Evolutionary conservation across 2,329 filamentous ascomycete genomes (phyloP).

Genomic region (Trichoderma brevicompactum): DNA sequence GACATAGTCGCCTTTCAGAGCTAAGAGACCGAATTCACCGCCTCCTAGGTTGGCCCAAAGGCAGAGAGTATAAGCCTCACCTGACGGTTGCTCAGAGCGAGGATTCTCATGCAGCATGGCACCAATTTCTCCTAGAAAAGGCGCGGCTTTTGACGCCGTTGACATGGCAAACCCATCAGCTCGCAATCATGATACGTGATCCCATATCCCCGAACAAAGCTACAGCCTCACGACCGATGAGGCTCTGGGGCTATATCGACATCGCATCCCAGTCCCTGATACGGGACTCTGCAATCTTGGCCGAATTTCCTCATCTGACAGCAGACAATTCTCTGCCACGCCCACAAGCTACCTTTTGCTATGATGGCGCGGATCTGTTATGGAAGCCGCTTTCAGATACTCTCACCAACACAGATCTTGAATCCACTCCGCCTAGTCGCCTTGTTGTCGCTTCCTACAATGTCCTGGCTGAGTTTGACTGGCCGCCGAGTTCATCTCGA

Average conservation of each 20-base stretch:
- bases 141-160: slow-evolving; percentile 52
- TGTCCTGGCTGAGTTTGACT: slow-evolving; percentile 56
- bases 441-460: slow-evolving; percentile 57
- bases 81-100: slow-evolving; percentile 65
- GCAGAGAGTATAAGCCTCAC: slow-evolving; percentile 48
- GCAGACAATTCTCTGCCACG: not conserved
- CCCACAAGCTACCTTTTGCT: not conserved
- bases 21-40: slow-evolving; percentile 45
- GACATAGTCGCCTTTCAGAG: slow-evolving; percentile 35
- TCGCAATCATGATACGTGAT: slow-evolving; percentile 60
- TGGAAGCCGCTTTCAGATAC: slow-evolving; percentile 1
- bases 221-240: slow-evolving; percentile 54
- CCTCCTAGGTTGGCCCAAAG: slow-evolving; percentile 41
- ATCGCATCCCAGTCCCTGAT: slow-evolving; percentile 33
- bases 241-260: slow-evolving; percentile 57
- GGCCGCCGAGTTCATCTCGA: slow-evolving; percentile 49
- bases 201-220: slow-evolving; percentile 36
- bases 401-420: slow-evolving; percentile 1
- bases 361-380: not conserved
- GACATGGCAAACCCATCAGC: slow-evolving; percentile 52
- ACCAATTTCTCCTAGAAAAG: slow-evolving; percentile 58
- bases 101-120: slow-evolving; percentile 49
- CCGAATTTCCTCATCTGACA: not conserved
- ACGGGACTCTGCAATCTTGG: not conserved
- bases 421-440: not conserved